phyloP scores from a whole-genome alignment of 2,329 filamentous ascomycete species.

The Venturia aucupariae region DNA sequence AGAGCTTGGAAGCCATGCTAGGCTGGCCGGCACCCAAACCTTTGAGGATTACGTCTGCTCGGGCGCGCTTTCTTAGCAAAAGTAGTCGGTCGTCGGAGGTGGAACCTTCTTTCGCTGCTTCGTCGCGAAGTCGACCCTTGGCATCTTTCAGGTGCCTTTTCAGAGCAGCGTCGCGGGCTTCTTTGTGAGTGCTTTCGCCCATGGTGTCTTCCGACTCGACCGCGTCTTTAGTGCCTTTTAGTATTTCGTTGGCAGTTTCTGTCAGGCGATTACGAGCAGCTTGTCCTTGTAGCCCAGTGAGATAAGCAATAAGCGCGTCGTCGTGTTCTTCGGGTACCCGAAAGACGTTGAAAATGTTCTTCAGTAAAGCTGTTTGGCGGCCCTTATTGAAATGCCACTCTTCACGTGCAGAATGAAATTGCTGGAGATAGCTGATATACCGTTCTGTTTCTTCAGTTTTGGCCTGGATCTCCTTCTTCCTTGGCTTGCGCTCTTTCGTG shows the following conservation, averaged over 20 bases:
- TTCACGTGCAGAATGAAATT: conserved; percentile 60
- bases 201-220: background rate
- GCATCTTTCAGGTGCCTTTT: conserved; percentile 5
- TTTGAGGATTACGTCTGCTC: conserved; percentile 20
- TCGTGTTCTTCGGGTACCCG: conserved; percentile 63
- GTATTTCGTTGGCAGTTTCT: conserved; percentile 5
- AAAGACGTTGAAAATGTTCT: conserved; percentile 66
- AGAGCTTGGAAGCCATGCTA: background rate
- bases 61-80: conserved; percentile 14
- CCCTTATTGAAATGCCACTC: conserved; percentile 97
- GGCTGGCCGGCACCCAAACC: conserved; percentile 13
- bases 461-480: conserved; percentile 15
- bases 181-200: conserved; percentile 2
- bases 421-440: conserved; percentile 65
- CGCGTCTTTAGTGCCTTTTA: conserved; percentile 11
- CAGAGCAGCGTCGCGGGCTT: conserved; percentile 5
- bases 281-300: conserved; percentile 67
- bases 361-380: conserved; percentile 74
- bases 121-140: conserved; percentile 5
- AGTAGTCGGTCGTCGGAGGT: conserved; percentile 6
- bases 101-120: background rate
- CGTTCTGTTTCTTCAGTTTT: conserved; percentile 21
- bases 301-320: conserved; percentile 63
- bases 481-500: conserved; percentile 9
- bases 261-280: conserved; percentile 37